phyloP scores from a whole-genome alignment of 495 filamentous ascomycete species.

The Neurospora sp. region DNA sequence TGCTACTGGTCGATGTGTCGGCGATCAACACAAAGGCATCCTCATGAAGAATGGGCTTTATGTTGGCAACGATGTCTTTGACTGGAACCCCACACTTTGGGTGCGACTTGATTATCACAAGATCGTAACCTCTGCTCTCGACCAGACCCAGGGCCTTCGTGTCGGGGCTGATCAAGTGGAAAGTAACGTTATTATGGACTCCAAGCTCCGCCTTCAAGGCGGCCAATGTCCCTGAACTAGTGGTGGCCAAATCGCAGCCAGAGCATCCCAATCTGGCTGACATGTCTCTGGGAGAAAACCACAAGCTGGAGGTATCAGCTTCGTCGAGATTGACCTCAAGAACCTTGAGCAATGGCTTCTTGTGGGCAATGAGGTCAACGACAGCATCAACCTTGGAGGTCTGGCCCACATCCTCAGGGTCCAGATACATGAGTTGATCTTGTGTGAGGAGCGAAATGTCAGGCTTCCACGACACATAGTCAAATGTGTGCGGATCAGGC shows the following conservation, averaged over 20 bases:
- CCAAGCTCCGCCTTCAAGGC: neutral
- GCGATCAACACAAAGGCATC: neutral
- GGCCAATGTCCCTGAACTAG: neutral
- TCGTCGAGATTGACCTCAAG: slow-evolving; percentile 17
- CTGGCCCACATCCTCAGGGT: neutral
- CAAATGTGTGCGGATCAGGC: slow-evolving; percentile 11
- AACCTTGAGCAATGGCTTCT: slow-evolving; percentile 19
- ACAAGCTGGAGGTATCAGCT: slow-evolving; percentile 1
- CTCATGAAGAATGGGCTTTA: neutral
- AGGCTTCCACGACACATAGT: slow-evolving; percentile 17
- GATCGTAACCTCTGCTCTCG: neutral
- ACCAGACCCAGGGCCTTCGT: neutral
- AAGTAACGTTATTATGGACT: neutral
- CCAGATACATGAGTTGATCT: slow-evolving; percentile 3
- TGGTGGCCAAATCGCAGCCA: neutral
- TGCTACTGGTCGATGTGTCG: neutral
- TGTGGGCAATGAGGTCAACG: slow-evolving; percentile 23
- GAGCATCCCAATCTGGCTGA: neutral
- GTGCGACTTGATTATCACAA: neutral
- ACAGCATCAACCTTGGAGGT: neutral
- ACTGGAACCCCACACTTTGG: neutral
- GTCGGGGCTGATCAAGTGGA: neutral
- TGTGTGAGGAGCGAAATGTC: slow-evolving; percentile 20
- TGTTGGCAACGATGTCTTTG: neutral
- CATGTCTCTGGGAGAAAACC: neutral